Percentiles rank a stretch among this genome's conserved stretches.
Evolutionary conservation across 345 rosid genomes (phyloP).

Genomic region (Luvunga scandens): DNA sequence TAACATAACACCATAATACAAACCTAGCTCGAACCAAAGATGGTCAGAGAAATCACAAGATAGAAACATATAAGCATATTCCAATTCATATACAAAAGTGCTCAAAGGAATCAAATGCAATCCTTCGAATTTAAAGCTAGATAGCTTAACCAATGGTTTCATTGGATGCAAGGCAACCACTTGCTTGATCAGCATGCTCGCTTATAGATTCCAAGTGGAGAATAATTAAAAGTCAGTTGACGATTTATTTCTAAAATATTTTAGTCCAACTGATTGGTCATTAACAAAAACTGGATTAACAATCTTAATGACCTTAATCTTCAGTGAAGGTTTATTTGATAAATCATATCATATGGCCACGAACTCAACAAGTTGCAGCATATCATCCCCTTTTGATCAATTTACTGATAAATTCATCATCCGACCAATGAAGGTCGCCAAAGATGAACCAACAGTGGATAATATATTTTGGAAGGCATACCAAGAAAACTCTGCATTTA

Average conservation of each 20-base stretch:
- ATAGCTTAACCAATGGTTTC: neutral
- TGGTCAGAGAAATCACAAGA: neutral
- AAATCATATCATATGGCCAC: too few relatives aligned
- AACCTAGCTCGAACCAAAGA: neutral
- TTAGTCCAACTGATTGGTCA: slow-evolving; percentile 9
- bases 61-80: slow-evolving; percentile 7
- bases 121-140: neutral
- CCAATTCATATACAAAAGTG: slow-evolving; percentile 4
- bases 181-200: slow-evolving; percentile 7
- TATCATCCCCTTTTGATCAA: neutral
- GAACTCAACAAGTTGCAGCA: too few relatives aligned
- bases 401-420: neutral
- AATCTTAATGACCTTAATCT: neutral
- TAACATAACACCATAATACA: neutral
- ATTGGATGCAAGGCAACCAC: slow-evolving; percentile 24
- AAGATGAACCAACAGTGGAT: too few relatives aligned
- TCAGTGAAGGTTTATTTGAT: neutral
- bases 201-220: slow-evolving; percentile 21
- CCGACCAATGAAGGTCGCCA: neutral
- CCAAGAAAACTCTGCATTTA: neutral
- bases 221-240: slow-evolving; percentile 18
- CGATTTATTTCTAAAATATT: neutral
- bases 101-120: slow-evolving; percentile 23
- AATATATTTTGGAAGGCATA: too few relatives aligned
- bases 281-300: neutral